Base-by-base conservation (phyloP, 352 stramenopile species). In the Phytophthora pini region DNA sequence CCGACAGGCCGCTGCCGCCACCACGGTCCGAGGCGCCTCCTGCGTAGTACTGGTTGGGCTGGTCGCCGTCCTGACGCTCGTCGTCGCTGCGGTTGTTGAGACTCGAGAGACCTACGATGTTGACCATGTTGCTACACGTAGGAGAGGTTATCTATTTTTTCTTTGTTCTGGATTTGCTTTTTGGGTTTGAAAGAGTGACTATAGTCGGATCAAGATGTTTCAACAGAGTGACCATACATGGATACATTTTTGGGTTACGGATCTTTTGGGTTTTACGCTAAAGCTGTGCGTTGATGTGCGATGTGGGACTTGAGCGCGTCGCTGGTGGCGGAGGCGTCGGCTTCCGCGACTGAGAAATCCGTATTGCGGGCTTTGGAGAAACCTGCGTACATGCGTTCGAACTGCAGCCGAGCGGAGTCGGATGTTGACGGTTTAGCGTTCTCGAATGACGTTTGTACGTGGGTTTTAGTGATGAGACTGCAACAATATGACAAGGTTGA, bases 61-160 rank as follows among this genome's bases (percentile, higher is more conserved):
- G 64, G 15, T 68, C 57, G 27, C 63, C 74, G 31, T 70, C 49
- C 58, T 67, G 63, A 51, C 54, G 67, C 48, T 61, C 63, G 60
- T 72, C 72, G 70, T 76, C 72, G 68, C 61, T 54, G 63, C 56
- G 54, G 62, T 80, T 66, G 65, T 76, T 82, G 27, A 95, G 70
- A 61, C 75, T 92, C 65, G 84, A 90, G 69, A 95, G 77, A 32
- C 84, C 74, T 43, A 95, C 83, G 69, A 95, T 90, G 74, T 95
- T 95, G 24, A 74, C 70, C 87, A 95, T 95, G 27, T 45, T 68
- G 20, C 32, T 54, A 7, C 4, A 36, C 32, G 34, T 44, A 44
- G 3, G 36, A 36, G 8, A 36, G 31, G 10, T 12, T 12, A 13
- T 36, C 31, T 36, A 36, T 36, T 36, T 32, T 36, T 36, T 36